Base-by-base conservation (phyloP, 331 rosid genomes). In the Rosa hybrid region DNA sequence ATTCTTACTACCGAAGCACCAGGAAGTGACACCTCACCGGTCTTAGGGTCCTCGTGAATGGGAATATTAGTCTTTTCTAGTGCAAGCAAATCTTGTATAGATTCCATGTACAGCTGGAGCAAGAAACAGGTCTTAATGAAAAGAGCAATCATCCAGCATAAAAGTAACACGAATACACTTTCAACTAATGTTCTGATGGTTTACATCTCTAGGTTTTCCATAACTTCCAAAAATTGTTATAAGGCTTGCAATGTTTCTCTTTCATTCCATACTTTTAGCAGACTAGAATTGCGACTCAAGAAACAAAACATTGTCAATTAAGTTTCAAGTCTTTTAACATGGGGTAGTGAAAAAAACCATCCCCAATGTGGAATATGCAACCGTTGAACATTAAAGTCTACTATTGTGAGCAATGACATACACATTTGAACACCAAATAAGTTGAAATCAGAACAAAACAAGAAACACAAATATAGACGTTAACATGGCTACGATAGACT, bases 41-140 rank as follows among this genome's bases (percentile, higher is more conserved):
- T 87, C 81, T 81, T 91, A 16, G 95, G 89, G 57, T 89, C 95
- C 72, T 89, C 95, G 25, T 76, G 81, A 60, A 91, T 86, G 50
- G 91, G 86, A 71, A 91, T 89, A 72, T 86, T 89, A 44, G 75
- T 84, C 87, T 79, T 89, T 60, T 89, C 92, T 56, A 91, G 91
- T 21, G 89, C 87, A 78, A 91, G 95, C 78, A 91, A 86, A 87
- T 91, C 95, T 86, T 91, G 92, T 67, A 91, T 76, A 56, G 89
- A 91, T 76, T 91, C 95, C 92, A 89, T 84, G 85, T 91, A 91
- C 87, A 91, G 68, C 95, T 91, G 87, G 77, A 59, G 77, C 41
- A 72, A 81, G 12, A 82, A 81, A 5, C 25, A 62, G 34, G 39
- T 3, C 7, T 20, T 71, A 50, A 81, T 25, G 27, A 30, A 12